A percentile compares a stretch with the other conserved stretches of the same genome.
Evolutionary conservation across 805 yeast species (phyloP).

Genomic region (Starmera quercuum): DNA sequence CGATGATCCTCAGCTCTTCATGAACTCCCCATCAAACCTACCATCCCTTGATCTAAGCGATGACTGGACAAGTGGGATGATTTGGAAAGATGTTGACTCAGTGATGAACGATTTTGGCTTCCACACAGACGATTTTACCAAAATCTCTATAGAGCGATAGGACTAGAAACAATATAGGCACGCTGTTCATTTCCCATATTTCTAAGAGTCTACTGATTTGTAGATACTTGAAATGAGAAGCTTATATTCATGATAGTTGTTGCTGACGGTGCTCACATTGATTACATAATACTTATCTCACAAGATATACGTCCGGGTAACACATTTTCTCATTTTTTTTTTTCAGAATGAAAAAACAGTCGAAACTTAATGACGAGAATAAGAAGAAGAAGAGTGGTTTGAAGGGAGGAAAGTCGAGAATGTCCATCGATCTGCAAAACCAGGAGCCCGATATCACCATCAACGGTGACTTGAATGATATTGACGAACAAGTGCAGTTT

Average conservation of each 20-base stretch:
- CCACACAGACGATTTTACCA: conserved; percentile 37
- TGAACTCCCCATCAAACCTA: conserved; percentile 15
- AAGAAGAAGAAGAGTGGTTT: background rate
- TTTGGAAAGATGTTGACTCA: conserved; percentile 74
- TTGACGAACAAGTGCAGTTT: conserved; percentile 17
- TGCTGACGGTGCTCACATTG: no score
- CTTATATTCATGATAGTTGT: no score
- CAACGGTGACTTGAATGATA: conserved; percentile 45
- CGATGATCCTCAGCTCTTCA: conserved; percentile 7
- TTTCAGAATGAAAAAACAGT: conserved; percentile 1
- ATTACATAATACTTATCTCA: no score
- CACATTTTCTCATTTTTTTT: background rate
- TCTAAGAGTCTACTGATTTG: no score
- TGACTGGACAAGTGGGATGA: conserved; percentile 35
- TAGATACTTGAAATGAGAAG: no score
- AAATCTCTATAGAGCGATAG: conserved; percentile 1
- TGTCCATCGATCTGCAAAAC: conserved; percentile 79
- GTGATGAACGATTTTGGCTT: conserved; percentile 92
- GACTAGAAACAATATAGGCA: no score
- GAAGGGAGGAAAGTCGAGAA: conserved; percentile 16
- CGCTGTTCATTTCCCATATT: no score
- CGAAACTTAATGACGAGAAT: background rate
- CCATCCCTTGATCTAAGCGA: conserved; percentile 29
- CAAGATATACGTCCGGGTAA: background rate
- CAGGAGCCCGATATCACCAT: conserved; percentile 82